Percentiles rank a stretch among this genome's conserved stretches.
These are phyloP conservation scores for Chaetothyriales sp. DNA, from an alignment of 2,329 filamentous ascomycete species.

Conservation along the genomic window DNA sequence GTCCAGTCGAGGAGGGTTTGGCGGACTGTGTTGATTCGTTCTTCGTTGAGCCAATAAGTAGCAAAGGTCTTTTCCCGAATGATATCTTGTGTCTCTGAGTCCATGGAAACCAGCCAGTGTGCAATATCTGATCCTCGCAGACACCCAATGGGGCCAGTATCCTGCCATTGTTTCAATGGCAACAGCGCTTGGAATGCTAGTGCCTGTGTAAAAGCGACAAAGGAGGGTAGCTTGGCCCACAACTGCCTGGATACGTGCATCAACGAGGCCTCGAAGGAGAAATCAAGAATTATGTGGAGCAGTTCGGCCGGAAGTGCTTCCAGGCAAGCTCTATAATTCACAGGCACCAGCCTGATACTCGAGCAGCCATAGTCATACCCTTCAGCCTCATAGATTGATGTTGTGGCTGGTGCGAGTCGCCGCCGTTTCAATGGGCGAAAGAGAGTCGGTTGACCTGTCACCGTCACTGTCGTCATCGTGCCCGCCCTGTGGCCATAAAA, in stretches of 20 bases:
- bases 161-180: neutral
- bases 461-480: neutral
- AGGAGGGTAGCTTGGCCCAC: neutral
- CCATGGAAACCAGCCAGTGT: neutral
- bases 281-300: neutral
- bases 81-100: neutral
- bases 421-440: neutral
- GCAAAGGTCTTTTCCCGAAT: neutral
- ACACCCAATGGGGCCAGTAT: neutral
- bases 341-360: neutral
- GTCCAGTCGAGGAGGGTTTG: neutral
- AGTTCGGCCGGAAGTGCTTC: neutral
- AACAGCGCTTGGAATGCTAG: neutral
- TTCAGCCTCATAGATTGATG: neutral
- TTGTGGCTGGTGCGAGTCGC: neutral
- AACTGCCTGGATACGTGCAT: neutral
- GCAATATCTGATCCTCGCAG: neutral
- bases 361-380: neutral
- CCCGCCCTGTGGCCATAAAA: neutral
- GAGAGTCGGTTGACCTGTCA: constrained; percentile 4
- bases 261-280: neutral
- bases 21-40: neutral
- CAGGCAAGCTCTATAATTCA: neutral
- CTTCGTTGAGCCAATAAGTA: neutral
- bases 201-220: neutral